Evolutionary conservation across 2,329 filamentous ascomycete species (phyloP).

Genomic region (Tolypocladium capitatum): DNA sequence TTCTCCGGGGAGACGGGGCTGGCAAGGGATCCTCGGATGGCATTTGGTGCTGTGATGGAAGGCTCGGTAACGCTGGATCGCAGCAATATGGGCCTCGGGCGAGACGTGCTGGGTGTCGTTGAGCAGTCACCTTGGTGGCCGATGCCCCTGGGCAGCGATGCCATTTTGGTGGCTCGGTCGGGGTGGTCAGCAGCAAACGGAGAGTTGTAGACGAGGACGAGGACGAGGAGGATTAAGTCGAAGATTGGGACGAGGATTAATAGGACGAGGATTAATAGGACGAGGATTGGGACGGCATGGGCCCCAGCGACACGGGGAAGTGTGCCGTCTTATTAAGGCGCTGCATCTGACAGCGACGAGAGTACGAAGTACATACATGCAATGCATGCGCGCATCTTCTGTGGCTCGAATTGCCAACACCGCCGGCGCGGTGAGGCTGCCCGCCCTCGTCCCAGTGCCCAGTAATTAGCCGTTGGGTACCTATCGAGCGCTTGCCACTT

Average conservation of each 20-base stretch:
- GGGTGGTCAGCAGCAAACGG: not conserved
- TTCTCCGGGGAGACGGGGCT: slow-evolving; percentile 33
- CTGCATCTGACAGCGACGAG: not conserved
- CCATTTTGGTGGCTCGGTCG: not conserved
- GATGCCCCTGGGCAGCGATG: not conserved
- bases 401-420: not conserved
- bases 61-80: slow-evolving; percentile 43
- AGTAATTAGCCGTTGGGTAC: not conserved
- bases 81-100: slow-evolving; percentile 18
- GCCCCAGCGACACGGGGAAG: not conserved
- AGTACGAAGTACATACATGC: not conserved
- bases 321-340: not conserved
- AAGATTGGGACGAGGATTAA: not conserved
- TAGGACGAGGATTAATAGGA: not conserved
- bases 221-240: no score
- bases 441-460: not conserved
- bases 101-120: not conserved
- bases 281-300: not conserved
- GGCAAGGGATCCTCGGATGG: slow-evolving; percentile 36
- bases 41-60: slow-evolving; percentile 42
- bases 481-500: not conserved
- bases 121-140: not conserved
- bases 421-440: not conserved
- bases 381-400: not conserved
- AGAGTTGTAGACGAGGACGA: not conserved